These are phyloP conservation scores for Trichosporon asahii DNA, from an alignment of 1,284 basidiomycete species.

Conservation along the genomic window DNA sequence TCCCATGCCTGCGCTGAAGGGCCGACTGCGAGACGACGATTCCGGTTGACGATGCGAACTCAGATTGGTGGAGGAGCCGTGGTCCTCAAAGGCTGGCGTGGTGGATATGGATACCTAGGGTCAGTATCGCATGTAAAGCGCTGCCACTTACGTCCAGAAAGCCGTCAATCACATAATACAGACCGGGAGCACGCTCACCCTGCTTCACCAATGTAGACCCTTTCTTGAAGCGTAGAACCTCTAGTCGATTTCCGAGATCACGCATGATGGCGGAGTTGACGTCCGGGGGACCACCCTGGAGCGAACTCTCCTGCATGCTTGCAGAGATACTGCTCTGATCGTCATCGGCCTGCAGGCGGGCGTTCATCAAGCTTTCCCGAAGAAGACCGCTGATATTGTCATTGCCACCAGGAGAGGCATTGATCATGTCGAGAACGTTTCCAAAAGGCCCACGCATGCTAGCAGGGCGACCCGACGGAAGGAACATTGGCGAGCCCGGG, in stretches of 20 bases:
- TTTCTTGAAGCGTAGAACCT: conserved; percentile 87
- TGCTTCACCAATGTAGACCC: conserved; percentile 83
- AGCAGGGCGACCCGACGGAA: conserved; percentile 52
- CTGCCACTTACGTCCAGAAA: conserved; percentile 73
- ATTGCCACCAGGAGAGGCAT: conserved; percentile 45
- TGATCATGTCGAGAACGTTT: conserved; percentile 69
- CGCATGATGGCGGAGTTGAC: conserved; percentile 48
- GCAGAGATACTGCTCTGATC: conserved; percentile 55
- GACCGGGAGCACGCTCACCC: conserved; percentile 71
- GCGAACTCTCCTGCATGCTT: conserved; percentile 55
- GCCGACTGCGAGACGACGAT: conserved; percentile 16
- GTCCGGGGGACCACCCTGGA: conserved; percentile 22
- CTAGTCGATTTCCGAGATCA: conserved; percentile 89
- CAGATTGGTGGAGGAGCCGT: background rate
- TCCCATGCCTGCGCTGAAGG: conserved; percentile 43
- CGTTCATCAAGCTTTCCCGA: conserved; percentile 56
- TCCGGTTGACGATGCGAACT: background rate
- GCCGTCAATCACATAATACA: conserved; percentile 98
- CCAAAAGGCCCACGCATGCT: conserved; percentile 62
- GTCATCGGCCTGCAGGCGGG: conserved; percentile 84
- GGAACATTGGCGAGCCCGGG: conserved; percentile 49
- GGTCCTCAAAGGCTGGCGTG: background rate
- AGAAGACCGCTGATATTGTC: conserved; percentile 60
- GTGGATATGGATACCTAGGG: background rate
- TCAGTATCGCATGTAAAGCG: background rate